phyloP scores from a whole-genome alignment of 371 early-diverging fungal genomes.

The Apophysomyces trapeziformis region DNA sequence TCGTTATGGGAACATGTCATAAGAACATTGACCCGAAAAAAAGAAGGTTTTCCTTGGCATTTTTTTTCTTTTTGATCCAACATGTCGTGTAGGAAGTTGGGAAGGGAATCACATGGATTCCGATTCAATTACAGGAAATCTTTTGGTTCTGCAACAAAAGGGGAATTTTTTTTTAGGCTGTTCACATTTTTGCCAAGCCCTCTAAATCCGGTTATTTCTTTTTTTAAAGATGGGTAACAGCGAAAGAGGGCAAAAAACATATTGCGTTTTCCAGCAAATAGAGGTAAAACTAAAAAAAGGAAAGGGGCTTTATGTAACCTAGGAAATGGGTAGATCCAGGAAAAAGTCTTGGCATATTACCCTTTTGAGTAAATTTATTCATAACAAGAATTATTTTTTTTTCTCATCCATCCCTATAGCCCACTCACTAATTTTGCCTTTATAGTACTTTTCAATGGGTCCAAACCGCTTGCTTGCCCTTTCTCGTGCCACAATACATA shows the following conservation, averaged over 20 bases:
- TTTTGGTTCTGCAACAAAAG: conserved; percentile 3
- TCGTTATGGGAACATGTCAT: conserved; percentile 9
- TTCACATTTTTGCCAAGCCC: conserved; percentile 12
- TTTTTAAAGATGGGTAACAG: conserved; percentile 3
- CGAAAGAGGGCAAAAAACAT: not conserved
- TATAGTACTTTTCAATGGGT: conserved; percentile 9
- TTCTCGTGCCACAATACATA: not conserved
- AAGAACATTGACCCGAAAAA: conserved; percentile 9
- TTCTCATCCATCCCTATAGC: conserved; percentile 5
- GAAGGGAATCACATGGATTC: conserved; percentile 4
- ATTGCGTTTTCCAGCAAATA: not conserved
- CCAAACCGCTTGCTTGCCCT: not conserved
- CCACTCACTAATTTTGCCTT: conserved; percentile 20
- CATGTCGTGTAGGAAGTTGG: conserved; percentile 5
- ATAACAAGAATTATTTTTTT: conserved; percentile 18
- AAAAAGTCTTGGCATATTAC: conserved; percentile 30
- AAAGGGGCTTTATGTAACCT: conserved; percentile 2
- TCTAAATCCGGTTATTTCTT: conserved; percentile 3
- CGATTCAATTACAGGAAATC: conserved; percentile 1
- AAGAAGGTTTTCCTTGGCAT: not conserved
- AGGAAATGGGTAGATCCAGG: conserved; percentile 18
- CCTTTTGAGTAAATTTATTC: conserved; percentile 33
- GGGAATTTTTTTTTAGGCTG: not conserved
- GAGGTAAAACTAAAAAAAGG: conserved; percentile 3
- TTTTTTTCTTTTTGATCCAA: conserved; percentile 2